Evolutionary conservation across 108 stramenopile genomes (phyloP), one percentile per base, ranked within the genome.

Genomic region (Chaetoceros muelleri): DNA sequence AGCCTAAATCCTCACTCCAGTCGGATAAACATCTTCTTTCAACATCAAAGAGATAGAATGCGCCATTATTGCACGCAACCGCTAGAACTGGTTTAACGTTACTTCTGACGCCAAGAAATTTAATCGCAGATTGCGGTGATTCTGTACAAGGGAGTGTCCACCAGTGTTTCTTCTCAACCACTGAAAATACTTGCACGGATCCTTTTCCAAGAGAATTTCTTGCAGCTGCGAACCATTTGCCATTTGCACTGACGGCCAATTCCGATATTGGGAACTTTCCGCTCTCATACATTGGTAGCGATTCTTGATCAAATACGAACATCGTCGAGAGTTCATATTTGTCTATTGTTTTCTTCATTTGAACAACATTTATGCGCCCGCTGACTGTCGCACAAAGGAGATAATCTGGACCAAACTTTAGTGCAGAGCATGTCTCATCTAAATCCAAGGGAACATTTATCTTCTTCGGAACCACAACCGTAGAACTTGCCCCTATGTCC

Each of bases 71-170:
- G 34, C 76, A 85, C 0, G 73, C 84, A n/a, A 92, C 84, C 13
- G 78, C 84, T 3, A 92, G 55, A 49, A 61, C 52, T 17, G 62
- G 56, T 0, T 64, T 53, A 48, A 72, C 75, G 10, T 44, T 28
- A 22, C 59, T 46, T 16, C 52, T 55, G 30, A 61, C 69, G 34
- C 62, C 74, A 22, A 82, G 55, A 55, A 87, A 80, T 25, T 72
- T 64, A 22, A 79, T 58, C 56, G 75, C 79, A 28, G 84, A 70
- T 30, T 67, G 54, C 23, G 81, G 66, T 5, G 72, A 69, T 55
- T 79, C 81, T 45, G 84, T 47, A 24, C 55, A 48, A 17, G 90
- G 85, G 3, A 92, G 22, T n/a, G 86, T 72, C 90, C 90, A 92
- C 65, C 70, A 78, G 53, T 70, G 83, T 45, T 57, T 50, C 48